Evolutionary conservation across 495 filamentous ascomycete genomes (phyloP).

Genomic region (Penicillium atrosanguineum): DNA sequence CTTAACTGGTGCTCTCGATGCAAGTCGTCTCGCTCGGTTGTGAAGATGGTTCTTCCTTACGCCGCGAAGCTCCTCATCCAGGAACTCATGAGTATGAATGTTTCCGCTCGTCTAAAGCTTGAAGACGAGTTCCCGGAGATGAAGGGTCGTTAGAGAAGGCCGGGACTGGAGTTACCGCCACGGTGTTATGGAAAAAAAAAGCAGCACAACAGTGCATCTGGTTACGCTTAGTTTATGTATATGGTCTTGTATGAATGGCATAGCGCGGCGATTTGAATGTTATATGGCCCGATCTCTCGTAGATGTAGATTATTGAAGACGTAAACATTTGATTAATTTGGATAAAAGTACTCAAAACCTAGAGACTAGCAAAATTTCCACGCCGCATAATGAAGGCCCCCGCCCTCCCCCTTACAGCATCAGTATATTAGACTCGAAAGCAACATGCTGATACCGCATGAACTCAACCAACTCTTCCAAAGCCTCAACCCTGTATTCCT

Average conservation of each 20-base stretch:
- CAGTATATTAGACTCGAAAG: constrained; percentile 32
- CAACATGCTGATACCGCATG: constrained; percentile 32
- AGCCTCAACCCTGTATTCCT: constrained; percentile 22
- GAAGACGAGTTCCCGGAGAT: constrained; percentile 84
- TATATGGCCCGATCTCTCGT: neutral
- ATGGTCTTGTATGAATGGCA: constrained; percentile 26
- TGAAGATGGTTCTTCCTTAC: constrained; percentile 96
- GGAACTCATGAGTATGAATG: constrained; percentile 97
- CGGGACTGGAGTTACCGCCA: constrained; percentile 5
- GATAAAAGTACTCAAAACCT: neutral
- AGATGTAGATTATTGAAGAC: neutral
- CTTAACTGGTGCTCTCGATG: constrained; percentile 90
- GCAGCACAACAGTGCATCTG: constrained; percentile 5
- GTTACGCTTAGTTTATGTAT: constrained; percentile 12
- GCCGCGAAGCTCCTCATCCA: constrained; percentile 96
- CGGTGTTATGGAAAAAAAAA: constrained; percentile 16
- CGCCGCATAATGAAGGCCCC: neutral
- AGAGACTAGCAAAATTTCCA: neutral
- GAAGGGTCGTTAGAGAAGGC: constrained; percentile 31
- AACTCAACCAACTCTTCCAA: constrained; percentile 30
- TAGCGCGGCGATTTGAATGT: constrained; percentile 31
- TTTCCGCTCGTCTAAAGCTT: constrained; percentile 77
- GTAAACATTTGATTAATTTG: neutral
- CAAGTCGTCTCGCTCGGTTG: constrained; percentile 72
- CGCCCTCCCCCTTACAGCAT: constrained; percentile 5